Conservation (phyloP, 202 grass and related monocot genomes). For the Dendrocalamus latiflorus region DNA sequence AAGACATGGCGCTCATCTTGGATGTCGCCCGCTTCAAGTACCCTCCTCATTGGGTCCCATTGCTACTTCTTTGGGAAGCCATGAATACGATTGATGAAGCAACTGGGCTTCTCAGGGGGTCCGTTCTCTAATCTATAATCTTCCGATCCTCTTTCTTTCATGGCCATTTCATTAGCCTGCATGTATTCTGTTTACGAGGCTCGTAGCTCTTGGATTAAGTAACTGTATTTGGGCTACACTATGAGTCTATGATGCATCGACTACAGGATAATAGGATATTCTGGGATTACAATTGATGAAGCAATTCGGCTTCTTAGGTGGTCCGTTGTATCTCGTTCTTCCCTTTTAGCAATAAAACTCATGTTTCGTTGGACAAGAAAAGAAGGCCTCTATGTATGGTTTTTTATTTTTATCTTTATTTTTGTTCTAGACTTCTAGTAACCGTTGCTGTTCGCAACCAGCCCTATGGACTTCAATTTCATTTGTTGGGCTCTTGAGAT, state of each 20-base stretch:
- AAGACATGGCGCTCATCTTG: conserved; percentile 89
- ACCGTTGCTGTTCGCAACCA: neutral
- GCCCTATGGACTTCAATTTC: neutral
- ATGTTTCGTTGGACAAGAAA: neutral
- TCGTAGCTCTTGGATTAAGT: neutral
- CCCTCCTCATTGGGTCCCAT: conserved; percentile 86
- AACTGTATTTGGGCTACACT: neutral
- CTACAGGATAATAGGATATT: neutral
- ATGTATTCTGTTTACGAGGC: neutral
- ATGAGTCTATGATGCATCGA: neutral
- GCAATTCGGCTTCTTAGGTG: too few relatives aligned
- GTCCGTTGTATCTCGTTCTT: neutral
- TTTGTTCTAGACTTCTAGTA: neutral
- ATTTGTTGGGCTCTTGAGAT: neutral
- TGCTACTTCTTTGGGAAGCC: conserved; percentile 81
- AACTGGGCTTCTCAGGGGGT: conserved; percentile 76
- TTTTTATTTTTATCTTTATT: neutral
- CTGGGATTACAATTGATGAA: too few relatives aligned
- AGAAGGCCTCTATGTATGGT: neutral
- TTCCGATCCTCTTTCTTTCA: neutral
- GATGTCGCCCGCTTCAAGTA: conserved; percentile 97
- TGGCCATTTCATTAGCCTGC: neutral
- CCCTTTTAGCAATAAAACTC: neutral
- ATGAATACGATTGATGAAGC: conserved; percentile 82
- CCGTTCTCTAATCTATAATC: neutral